Evolutionary conservation across 2,329 filamentous ascomycete species (phyloP), one percentile per base, ranked within the genome.

Genomic region (Exophiala sp.): DNA sequence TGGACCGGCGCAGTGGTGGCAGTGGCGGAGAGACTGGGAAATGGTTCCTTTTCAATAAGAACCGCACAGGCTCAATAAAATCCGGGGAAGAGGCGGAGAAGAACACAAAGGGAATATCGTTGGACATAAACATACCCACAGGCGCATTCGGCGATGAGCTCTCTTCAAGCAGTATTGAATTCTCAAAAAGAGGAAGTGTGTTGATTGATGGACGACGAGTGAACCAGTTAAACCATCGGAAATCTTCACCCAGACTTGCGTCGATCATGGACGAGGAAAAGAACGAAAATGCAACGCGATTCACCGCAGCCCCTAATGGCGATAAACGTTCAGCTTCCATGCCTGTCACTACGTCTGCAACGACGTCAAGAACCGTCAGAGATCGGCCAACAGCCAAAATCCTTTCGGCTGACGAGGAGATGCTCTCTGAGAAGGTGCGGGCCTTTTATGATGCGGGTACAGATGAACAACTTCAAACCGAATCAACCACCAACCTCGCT

Each of bases 361-460:
- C 54, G 62, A 62, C 45, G 60, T 62, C 41, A 65, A 69, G 71
- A 33, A 68, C 71, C 38, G 66, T 69, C 62, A 71, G 66, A 57
- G 70, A 65, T 45, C 66, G 68, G 63, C 71, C 71, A 9, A 63
- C 71, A 59, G 69, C 69, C 45, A 74, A 82, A 52, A 75, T 79
- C 16, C 74, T 86, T 29, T 86, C 83, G n/a, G 72, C 80, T 1
- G 83, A 86, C 61, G 83, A 86, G 65, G 82, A 83, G 63, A 78
- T 79, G 65, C 71, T 85, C 55, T 85, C 83, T 32, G 77, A 80
- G 57, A 81, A 81, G 58, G 82, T 86, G 34, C 75, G 83, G 29
- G 73, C 80, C 58, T 85, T 85, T 81, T 86, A 85, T 64, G 78
- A 81, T 58, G 77, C 78, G 57, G 82, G 82, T 3, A 77, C 83